Conservation (phyloP, 352 stramenopile species). For the Phytopythium ostracodes region DNA sequence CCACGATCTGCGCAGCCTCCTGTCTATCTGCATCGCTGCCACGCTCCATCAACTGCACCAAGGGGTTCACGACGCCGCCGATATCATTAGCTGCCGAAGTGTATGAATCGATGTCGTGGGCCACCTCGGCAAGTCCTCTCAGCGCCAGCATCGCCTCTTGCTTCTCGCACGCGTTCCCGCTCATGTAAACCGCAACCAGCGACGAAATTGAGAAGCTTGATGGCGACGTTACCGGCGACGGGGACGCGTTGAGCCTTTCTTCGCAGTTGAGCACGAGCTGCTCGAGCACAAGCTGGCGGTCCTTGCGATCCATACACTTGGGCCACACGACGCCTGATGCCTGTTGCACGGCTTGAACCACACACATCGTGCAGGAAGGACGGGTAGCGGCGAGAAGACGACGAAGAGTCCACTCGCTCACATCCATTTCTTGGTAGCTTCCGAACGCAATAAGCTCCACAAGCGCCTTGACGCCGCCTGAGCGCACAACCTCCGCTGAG, state of each 20-base stretch:
- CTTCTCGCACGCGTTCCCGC: background rate
- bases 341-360: background rate
- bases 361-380: too few relatives aligned
- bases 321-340: background rate
- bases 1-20: constrained; percentile 1
- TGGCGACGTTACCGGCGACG: background rate
- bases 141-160: background rate
- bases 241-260: background rate
- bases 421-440: background rate
- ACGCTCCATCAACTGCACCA: background rate
- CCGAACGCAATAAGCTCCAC: background rate
- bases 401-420: background rate
- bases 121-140: background rate
- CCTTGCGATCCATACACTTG: background rate
- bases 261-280: background rate
- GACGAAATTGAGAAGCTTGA: background rate
- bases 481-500: background rate
- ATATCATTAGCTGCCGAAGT: background rate
- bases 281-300: constrained; percentile 1
- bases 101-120: background rate
- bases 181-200: background rate
- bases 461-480: background rate
- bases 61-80: background rate
- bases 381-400: background rate
- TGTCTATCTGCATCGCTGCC: background rate